Evolutionary conservation across 202 grass and related monocot species (phyloP), one percentile per base, ranked within the genome.

Genomic region (Brachypodium distachyon): DNA sequence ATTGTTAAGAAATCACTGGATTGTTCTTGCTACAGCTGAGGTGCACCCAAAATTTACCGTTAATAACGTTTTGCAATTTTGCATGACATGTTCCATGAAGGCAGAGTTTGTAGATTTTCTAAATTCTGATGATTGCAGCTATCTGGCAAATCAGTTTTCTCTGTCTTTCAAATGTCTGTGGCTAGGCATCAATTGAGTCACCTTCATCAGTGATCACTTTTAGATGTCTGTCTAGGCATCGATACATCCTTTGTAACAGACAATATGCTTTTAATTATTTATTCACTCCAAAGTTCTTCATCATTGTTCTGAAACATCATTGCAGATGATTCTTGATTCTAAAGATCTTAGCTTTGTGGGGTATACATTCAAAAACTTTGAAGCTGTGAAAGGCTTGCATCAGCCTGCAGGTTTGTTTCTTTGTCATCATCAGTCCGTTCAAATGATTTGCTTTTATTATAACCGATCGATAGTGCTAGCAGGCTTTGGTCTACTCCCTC

Each of bases 301-400:
- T 69, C 58, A 33, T 75, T 73, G 38, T 63, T 75, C 51, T 65
- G 27, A 40, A 83, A 69, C 44, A 44, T 66, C 54, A 67, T 68
- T 73, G 70, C 77, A 84, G 79, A 82, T 87, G 89, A 96, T 96
- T 84, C 89, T 91, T 81, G 89, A 72, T 58, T 84, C 92, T 51
- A 85, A 91, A 67, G 83, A 88, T 74, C 77, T 88, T 77, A 96
- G 83, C 62, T 96, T 96, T 75, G 75, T 96, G 61, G 92, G 92
- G 13, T 96, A 96, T 77, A 96, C 92, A 50, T 96, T 87, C 76
- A 96, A 96, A 61, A 96, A 96, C 68, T 91, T 96, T 40, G 92
- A 89, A 26, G 83, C 90, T 48, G 88, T 96, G 33, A 84, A 96
- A 85, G 89, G 92, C 41, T 83, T 85, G 43, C 73, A 61, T 65